A percentile compares a stretch with the other conserved stretches of the same genome.
Evolutionary conservation across 148 eudicot species (phyloP).

Genomic region (Simmondsia chinensis): DNA sequence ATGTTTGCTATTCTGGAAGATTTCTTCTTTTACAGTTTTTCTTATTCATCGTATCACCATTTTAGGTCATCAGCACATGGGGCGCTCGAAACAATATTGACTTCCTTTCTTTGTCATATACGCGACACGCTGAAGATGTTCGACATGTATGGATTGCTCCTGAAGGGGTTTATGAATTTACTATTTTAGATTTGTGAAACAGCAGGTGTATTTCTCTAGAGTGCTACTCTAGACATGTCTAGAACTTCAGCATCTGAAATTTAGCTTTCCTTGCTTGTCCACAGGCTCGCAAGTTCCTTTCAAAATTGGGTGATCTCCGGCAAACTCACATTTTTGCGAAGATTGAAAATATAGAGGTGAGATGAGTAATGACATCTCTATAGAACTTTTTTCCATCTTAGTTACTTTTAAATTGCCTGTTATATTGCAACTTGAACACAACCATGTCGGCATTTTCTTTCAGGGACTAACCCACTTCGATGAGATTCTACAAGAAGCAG

Average conservation of each 20-base stretch:
- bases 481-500: slow-evolving; percentile 58
- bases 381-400: not conserved
- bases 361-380: not conserved
- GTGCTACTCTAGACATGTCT: no score
- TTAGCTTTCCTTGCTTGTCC: slow-evolving; percentile 42
- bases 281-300: no score
- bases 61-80: slow-evolving; percentile 50
- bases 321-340: slow-evolving; percentile 56
- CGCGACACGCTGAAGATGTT: slow-evolving; percentile 52
- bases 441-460: not conserved
- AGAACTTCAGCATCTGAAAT: no score
- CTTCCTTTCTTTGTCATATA: slow-evolving; percentile 38
- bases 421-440: not conserved
- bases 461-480: slow-evolving; percentile 60
- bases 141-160: no score
- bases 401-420: not conserved
- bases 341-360: slow-evolving; percentile 56
- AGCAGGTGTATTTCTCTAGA: no score
- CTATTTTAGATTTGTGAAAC: no score
- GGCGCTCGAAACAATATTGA: slow-evolving; percentile 49
- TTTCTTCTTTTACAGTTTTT: no score
- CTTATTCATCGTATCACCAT: not conserved
- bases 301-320: no score
- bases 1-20: no score
- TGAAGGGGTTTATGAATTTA: no score